Conservation (phyloP, 2,329 filamentous ascomycete species). For the Aspergillus hortae region DNA sequence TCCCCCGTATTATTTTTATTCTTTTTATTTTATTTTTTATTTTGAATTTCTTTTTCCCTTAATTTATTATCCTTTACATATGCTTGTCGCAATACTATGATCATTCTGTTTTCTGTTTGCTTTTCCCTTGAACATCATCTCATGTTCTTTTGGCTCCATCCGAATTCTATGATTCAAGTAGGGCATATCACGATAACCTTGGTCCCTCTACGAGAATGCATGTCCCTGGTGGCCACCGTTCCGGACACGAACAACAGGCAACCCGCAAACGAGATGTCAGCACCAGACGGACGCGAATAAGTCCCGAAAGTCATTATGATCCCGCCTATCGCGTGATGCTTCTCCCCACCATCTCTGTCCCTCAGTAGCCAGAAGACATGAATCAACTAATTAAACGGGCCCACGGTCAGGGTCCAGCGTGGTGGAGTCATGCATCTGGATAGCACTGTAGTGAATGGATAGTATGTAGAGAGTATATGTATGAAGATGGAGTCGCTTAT, state of each 20-base stretch:
- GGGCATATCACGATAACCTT: neutral
- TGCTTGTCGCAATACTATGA: neutral
- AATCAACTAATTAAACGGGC: neutral
- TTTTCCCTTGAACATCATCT: neutral
- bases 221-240: neutral
- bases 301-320: neutral
- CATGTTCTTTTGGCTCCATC: neutral
- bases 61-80: neutral
- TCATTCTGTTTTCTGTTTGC: neutral
- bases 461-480: neutral
- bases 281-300: neutral
- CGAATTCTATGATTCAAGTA: neutral
- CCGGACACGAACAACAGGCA: neutral
- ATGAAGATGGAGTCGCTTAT: neutral
- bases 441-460: neutral
- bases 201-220: neutral
- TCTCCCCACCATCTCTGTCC: neutral
- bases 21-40: neutral
- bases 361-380: neutral
- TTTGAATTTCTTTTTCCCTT: neutral
- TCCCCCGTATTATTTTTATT: neutral
- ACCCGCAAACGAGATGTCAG: neutral
- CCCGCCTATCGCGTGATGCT: neutral
- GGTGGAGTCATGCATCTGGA: neutral
- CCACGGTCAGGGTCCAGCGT: neutral